phyloP scores from a whole-genome alignment of 2,329 filamentous ascomycete genomes.

The Sclerotiophoma versabilis region DNA sequence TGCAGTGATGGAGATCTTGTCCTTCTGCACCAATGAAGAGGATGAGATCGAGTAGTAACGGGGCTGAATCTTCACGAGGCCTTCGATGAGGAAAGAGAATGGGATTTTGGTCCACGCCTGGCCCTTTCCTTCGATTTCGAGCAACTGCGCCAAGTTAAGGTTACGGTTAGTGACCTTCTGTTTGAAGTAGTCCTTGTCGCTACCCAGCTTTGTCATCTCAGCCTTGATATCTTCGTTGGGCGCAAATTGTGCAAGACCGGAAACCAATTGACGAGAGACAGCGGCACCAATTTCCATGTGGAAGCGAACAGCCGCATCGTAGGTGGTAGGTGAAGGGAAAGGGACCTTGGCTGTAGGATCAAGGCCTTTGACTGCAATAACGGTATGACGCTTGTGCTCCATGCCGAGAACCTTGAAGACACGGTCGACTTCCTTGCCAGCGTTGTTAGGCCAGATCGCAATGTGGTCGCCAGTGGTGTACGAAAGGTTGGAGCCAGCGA shows the following conservation, averaged over 20 bases:
- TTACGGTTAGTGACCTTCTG: conserved; percentile 80
- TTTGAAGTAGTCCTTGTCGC: conserved; percentile 95
- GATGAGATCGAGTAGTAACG: conserved; percentile 99
- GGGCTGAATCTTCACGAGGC: conserved; percentile 91
- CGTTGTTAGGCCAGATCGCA: conserved; percentile 95
- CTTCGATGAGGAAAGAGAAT: conserved; percentile 94
- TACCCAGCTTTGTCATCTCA: conserved; percentile 86
- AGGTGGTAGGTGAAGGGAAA: conserved; percentile 96
- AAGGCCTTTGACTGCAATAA: conserved; percentile 87
- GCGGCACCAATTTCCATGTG: conserved; percentile 97
- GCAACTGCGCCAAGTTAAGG: conserved; percentile 87
- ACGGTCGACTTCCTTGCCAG: conserved; percentile 88
- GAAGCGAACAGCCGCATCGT: conserved; percentile 90
- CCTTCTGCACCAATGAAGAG: conserved; percentile 89
- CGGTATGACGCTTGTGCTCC: conserved; percentile 75
- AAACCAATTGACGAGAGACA: conserved; percentile 93
- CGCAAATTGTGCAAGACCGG: conserved; percentile 85
- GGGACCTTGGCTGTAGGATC: conserved; percentile 97
- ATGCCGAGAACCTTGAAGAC: conserved; percentile 83
- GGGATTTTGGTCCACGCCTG: conserved; percentile 84
- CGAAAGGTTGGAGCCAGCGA: conserved; percentile 84
- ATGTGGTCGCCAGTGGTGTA: conserved; percentile 99
- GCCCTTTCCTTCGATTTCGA: conserved; percentile 74
- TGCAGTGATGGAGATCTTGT: conserved; percentile 94
- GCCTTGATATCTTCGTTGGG: conserved; percentile 84